These are phyloP conservation scores for Pseudoneurospora amorphoporcata DNA, from an alignment of 495 filamentous ascomycete genomes.

Conservation along the genomic window DNA sequence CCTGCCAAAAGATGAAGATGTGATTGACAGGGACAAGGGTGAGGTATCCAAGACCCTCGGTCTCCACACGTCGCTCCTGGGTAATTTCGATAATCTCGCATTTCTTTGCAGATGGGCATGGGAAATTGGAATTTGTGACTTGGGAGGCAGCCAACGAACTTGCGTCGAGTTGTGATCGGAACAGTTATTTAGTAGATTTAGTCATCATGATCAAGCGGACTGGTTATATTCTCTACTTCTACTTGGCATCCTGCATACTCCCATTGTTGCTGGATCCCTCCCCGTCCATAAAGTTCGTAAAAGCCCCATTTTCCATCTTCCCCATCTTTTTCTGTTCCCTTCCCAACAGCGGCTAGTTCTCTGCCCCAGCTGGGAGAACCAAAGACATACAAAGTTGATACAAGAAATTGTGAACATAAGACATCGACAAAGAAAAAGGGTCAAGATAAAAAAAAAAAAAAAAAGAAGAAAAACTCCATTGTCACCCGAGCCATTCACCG, in stretches of 20 bases:
- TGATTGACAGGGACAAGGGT: not conserved
- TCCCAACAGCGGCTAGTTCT: not conserved
- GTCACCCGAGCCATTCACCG: not conserved
- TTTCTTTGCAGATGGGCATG: not conserved
- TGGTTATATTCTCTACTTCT: not conserved
- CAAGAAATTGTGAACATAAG: slow-evolving; percentile 5
- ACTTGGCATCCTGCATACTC: not conserved
- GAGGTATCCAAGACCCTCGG: not conserved
- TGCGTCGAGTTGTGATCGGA: not conserved
- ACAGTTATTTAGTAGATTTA: not conserved
- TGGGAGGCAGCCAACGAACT: not conserved
- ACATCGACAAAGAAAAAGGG: slow-evolving; percentile 20
- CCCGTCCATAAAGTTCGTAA: not conserved
- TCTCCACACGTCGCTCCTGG: not conserved
- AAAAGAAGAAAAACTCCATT: not conserved
- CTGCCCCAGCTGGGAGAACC: not conserved
- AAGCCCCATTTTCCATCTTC: not conserved
- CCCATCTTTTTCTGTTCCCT: not conserved
- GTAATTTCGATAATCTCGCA: not conserved
- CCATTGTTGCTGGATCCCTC: not conserved
- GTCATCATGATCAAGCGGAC: not conserved
- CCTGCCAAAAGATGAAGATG: not conserved
- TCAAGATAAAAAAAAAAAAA: slow-evolving; percentile 15
- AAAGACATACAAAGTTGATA: slow-evolving; percentile 4
- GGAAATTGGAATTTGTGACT: not conserved